Evolutionary conservation across 2,329 filamentous ascomycete species (phyloP), one percentile per base, ranked within the genome.

Genomic region (Colletotrichum lindemuthianum): DNA sequence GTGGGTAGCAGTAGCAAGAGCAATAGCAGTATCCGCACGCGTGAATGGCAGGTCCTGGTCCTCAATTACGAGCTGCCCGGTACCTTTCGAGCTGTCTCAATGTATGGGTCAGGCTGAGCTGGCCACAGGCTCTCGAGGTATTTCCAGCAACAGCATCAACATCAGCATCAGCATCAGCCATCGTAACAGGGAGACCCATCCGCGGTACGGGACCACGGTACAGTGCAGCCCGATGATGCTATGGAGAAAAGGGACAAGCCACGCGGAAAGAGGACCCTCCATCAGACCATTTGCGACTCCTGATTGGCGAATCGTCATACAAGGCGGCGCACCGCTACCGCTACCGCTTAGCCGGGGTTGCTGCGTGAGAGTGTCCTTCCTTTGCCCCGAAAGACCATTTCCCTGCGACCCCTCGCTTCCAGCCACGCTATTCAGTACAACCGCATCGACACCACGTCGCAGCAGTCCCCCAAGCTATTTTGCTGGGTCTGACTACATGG

Each of bases 291-390:
- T 33, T 34, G 45, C 37, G 15, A 33, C 13, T n/a, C 41, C 37
- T 52, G 40, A 65, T 57, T 63, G 63, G 63, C 15, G 51, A 48
- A 43, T 56, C 34, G 16, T 33, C 37, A 39, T 33, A 51, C 32
- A 57, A 39, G 36, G 52, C 43, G 55, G 54, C 45, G 45, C 55
- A 12, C 16, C 40, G 51, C 39, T 41, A 34, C 60, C 48, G 54
- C 51, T 66, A 66, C 65, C 65, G 65, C 63, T 67, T 58, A 56
- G 49, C 61, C 65, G 65, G 65, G 65, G 65, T 36, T 52, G 53
- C 45, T 44, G 56, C 53, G 48, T 60, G 24, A 39, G 24, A 49
- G 47, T 24, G 49, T 44, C 53, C 60, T 65, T 66, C 65, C 65
- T 57, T 67, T 67, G 56, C 65, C 61, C 65, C 65, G 65, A 65